phyloP scores from a whole-genome alignment of 2,329 filamentous ascomycete species.

The Xylariaceae sp. region DNA sequence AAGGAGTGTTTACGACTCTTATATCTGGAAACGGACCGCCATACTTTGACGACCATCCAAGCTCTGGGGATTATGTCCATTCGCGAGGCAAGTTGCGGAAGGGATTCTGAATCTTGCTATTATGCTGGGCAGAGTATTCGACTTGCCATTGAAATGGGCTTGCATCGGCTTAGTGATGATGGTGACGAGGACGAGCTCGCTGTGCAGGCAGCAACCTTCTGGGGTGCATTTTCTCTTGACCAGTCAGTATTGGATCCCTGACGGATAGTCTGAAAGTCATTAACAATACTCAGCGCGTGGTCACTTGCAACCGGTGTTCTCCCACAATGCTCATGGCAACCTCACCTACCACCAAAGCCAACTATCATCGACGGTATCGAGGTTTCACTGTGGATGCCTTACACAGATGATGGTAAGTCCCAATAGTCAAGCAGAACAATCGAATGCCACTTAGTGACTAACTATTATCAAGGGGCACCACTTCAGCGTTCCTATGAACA shows the following conservation, averaged over 20 bases:
- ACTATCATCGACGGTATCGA: constrained; percentile 56
- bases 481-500: constrained; percentile 54
- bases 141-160: constrained; percentile 65
- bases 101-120: constrained; percentile 68
- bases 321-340: constrained; percentile 54
- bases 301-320: constrained; percentile 59
- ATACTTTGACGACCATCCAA: constrained; percentile 65
- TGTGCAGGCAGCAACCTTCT: constrained; percentile 55
- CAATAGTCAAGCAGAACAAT: not conserved
- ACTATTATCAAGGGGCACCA: constrained; percentile 40
- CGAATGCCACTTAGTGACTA: constrained; percentile 3
- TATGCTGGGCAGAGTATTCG: constrained; percentile 68
- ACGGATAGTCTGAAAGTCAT: constrained; percentile 8
- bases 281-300: constrained; percentile 49
- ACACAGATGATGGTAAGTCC: constrained; percentile 52
- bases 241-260: constrained; percentile 46
- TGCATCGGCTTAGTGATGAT: constrained; percentile 51
- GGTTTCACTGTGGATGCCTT: constrained; percentile 54
- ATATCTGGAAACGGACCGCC: constrained; percentile 51
- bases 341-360: constrained; percentile 54
- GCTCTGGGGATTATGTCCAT: constrained; percentile 72
- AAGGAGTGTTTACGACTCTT: constrained; percentile 61
- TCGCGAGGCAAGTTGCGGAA: constrained; percentile 65
- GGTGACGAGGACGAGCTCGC: constrained; percentile 52
- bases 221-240: constrained; percentile 58